These are phyloP conservation scores for Claviceps cyperi DNA, from an alignment of 2,329 filamentous ascomycete genomes.

Conservation along the genomic window DNA sequence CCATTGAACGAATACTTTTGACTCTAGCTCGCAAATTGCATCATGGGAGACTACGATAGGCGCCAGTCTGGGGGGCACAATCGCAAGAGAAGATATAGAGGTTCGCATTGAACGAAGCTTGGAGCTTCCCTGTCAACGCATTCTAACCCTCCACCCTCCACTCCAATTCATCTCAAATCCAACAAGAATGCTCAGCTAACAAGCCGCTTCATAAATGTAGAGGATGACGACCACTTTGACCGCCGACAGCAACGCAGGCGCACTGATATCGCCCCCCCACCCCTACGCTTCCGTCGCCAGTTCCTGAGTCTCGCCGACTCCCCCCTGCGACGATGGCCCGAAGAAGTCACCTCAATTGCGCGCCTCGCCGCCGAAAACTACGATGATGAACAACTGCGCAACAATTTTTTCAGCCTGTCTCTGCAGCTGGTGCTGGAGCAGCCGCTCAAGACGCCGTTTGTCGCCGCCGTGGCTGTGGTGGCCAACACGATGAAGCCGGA, in stretches of 20 bases:
- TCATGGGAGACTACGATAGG: slow-evolving; percentile 43
- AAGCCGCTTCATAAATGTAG: slow-evolving; percentile 10
- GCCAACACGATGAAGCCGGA: slow-evolving; percentile 67
- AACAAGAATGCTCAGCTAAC: slow-evolving; percentile 1
- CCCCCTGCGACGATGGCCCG: slow-evolving; percentile 61
- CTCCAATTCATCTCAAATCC: no score
- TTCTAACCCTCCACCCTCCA: no score
- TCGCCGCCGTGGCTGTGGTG: slow-evolving; percentile 69
- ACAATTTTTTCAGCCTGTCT: slow-evolving; percentile 56
- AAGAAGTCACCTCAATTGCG: slow-evolving; percentile 62
- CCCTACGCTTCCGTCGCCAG: slow-evolving; percentile 61
- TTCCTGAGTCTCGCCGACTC: slow-evolving; percentile 71
- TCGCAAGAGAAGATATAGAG: slow-evolving; percentile 69
- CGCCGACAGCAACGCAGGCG: slow-evolving; percentile 59
- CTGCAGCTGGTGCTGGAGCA: slow-evolving; percentile 75
- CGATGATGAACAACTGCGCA: slow-evolving; percentile 67
- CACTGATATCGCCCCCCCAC: slow-evolving; percentile 54
- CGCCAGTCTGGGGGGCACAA: slow-evolving; percentile 38
- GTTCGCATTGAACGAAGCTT: slow-evolving; percentile 28
- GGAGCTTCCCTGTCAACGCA: no score
- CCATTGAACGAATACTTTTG: not conserved
- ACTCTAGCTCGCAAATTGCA: not conserved
- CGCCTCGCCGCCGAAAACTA: slow-evolving; percentile 68
- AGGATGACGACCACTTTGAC: slow-evolving; percentile 66
- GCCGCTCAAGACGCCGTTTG: slow-evolving; percentile 93